phyloP scores from a whole-genome alignment of 805 yeast genomes.

The Lachancea sp. region DNA sequence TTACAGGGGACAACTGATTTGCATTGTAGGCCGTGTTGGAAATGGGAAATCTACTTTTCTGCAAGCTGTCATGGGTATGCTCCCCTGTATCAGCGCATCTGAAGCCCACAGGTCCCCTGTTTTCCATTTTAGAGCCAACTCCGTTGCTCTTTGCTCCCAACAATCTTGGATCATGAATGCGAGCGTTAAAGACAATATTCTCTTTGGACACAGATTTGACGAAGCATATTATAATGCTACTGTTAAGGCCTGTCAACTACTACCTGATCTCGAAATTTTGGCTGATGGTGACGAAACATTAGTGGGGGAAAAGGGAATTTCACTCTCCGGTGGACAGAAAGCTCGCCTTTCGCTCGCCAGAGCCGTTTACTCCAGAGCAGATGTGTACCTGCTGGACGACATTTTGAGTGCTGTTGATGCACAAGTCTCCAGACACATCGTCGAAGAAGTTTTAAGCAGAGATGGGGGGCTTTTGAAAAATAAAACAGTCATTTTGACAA shows the following conservation, averaged over 20 bases:
- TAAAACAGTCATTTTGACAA: constrained; percentile 51
- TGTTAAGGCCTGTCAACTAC: constrained; percentile 43
- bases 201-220: constrained; percentile 45
- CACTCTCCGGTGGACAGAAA: constrained; percentile 58
- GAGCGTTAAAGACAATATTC: constrained; percentile 44
- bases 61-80: constrained; percentile 48
- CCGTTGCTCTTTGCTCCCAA: constrained; percentile 57
- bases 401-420: constrained; percentile 68
- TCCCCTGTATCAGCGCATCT: constrained; percentile 35
- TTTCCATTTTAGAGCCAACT: constrained; percentile 24
- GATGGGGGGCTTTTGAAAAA: constrained; percentile 41
- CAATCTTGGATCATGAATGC: constrained; percentile 50
- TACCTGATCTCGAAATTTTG: constrained; percentile 41
- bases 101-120: constrained; percentile 33
- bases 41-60: constrained; percentile 59
- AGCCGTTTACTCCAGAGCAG: constrained; percentile 58
- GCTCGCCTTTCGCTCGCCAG: constrained; percentile 61
- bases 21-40: constrained; percentile 64
- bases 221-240: constrained; percentile 38
- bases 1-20: constrained; percentile 46
- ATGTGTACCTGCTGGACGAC: constrained; percentile 57
- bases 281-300: constrained; percentile 50
- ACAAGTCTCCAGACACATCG: constrained; percentile 54
- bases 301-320: constrained; percentile 57
- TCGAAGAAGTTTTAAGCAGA: constrained; percentile 41